Percentiles rank a stretch among this genome's conserved stretches.
phyloP scores from a whole-genome alignment of 192 early-diverging fungal species.

The Spinellus fusiger region DNA sequence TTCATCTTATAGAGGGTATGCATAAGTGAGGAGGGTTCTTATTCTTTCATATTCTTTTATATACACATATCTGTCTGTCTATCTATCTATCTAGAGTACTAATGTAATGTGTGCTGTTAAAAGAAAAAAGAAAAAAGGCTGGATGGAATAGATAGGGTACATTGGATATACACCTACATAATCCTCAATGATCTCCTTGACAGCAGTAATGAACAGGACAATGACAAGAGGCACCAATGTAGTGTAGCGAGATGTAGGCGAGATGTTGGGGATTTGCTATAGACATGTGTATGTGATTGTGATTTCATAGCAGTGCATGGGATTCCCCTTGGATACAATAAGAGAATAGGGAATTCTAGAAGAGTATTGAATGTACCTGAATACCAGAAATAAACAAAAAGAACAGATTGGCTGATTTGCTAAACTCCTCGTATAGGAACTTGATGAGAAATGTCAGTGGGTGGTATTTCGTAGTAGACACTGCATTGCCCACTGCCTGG shows the following conservation, averaged over 20 bases:
- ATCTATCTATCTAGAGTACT: no score
- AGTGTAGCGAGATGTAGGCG: conserved; percentile 85
- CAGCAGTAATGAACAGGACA: conserved; percentile 77
- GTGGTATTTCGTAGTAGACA: conserved; percentile 98
- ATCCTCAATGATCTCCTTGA: conserved; percentile 90
- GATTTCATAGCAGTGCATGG: background rate
- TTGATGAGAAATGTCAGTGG: conserved; percentile 86
- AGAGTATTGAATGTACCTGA: conserved; percentile 51
- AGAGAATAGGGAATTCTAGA: no score
- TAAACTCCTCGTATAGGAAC: conserved; percentile 96
- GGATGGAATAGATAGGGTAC: background rate
- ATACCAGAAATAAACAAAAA: conserved; percentile 96
- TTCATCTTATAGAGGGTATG: conserved; percentile 16
- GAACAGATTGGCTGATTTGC: conserved; percentile 97
- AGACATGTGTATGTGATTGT: background rate
- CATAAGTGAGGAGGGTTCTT: conserved; percentile 21
- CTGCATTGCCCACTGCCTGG: conserved; percentile 83
- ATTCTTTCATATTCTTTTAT: conserved; percentile 43
- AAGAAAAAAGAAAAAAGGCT: conserved; percentile 3
- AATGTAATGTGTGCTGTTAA: no score
- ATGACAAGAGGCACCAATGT: conserved; percentile 75
- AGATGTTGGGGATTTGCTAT: conserved; percentile 91
- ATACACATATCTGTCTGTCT: no score
- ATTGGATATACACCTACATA: conserved; percentile 27
- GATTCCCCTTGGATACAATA: background rate